Evolutionary conservation across 148 eudicot genomes (phyloP), one percentile per base, ranked within the genome.

Genomic region (Camellia japonica): DNA sequence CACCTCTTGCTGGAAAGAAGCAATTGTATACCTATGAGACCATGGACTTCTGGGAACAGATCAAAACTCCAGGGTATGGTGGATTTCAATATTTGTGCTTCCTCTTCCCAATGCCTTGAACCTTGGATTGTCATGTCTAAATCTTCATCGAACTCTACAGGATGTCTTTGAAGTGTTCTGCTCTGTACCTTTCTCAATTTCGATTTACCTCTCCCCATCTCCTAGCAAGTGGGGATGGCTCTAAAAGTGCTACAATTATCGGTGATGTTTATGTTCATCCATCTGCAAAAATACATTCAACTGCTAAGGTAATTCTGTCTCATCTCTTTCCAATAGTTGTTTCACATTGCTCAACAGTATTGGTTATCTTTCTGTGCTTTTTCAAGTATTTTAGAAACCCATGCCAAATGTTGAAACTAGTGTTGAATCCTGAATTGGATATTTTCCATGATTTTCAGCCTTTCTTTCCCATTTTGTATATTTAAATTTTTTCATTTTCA

Each of bases 261-360:
- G 99, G 99, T 54, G 92, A 95, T 88, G 99, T 95, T 52, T 95
- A 90, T 86, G 87, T 95, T 80, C 99, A 95, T 85, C 97, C 99
- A 79, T 93, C 99, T 69, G 97, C 97, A 67, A 95, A 93, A 90
- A 90, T 93, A 70, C 97, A 95, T 85, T 92, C 96, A 83, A 93
- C 96, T 43, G 94, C 98, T 78, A 95, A 95, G 98, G 98, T 95
- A 84, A 46, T 62, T 76, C 12, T 15, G 42, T 73, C 67, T 38
- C 77, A 20, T 71, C 30, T 74, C n/a, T 20, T 15, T 49, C 52
- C 52, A 7, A n/a, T 13, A 13, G 41, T 59, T 68, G 55, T 30
- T 69, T 44, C 67, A 47, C 20, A 3, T 42, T 19, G 18, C 41
- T 52, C 38, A 38, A 51, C 38, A 38, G 47, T 44, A 61, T 60